Percentiles rank a stretch among this genome's conserved stretches.
phyloP scores from a whole-genome alignment of 2,329 filamentous ascomycete species.

The Trichoderma koningiopsis region DNA sequence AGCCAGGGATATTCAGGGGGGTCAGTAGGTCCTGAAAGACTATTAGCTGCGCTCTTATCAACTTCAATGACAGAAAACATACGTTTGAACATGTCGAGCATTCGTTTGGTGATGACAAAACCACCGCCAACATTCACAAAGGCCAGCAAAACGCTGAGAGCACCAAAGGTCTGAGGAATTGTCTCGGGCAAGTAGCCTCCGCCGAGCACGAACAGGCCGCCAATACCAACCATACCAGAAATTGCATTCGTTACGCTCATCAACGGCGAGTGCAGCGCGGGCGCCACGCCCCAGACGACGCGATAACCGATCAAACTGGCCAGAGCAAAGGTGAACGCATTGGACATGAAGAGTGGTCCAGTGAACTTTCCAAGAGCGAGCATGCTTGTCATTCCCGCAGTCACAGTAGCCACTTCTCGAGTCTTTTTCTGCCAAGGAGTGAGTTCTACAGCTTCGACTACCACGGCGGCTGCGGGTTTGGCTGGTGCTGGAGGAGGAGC shows the following conservation, averaged over 20 bases:
- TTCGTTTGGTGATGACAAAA: conserved; percentile 89
- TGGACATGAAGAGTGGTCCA: conserved; percentile 82
- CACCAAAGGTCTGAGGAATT: conserved; percentile 76
- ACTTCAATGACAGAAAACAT: conserved; percentile 33
- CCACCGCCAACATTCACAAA: conserved; percentile 89
- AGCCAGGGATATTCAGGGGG: conserved; percentile 88
- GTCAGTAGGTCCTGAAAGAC: conserved; percentile 66
- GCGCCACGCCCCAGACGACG: conserved; percentile 83
- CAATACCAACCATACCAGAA: conserved; percentile 87
- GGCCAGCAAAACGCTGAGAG: conserved; percentile 77
- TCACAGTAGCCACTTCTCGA: conserved; percentile 73
- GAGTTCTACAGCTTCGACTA: conserved; percentile 60
- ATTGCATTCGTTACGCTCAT: conserved; percentile 96
- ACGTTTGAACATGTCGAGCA: conserved; percentile 90
- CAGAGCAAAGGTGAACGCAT: conserved; percentile 81
- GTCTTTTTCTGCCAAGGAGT: conserved; percentile 82
- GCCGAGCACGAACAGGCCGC: conserved; percentile 85
- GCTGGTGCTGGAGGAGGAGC: conserved; percentile 56
- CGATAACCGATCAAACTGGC: conserved; percentile 86
- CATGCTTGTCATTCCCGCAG: conserved; percentile 74
- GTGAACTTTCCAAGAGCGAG: conserved; percentile 80
- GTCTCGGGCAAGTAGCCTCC: conserved; percentile 78
- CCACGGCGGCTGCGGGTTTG: conserved; percentile 49
- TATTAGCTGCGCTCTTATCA: conserved; percentile 26
- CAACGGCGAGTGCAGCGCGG: conserved; percentile 81